Percentiles rank a stretch among this genome's conserved stretches.
Conservation (phyloP, 2,329 filamentous ascomycete species). For the Ceratocystis colombiana region DNA sequence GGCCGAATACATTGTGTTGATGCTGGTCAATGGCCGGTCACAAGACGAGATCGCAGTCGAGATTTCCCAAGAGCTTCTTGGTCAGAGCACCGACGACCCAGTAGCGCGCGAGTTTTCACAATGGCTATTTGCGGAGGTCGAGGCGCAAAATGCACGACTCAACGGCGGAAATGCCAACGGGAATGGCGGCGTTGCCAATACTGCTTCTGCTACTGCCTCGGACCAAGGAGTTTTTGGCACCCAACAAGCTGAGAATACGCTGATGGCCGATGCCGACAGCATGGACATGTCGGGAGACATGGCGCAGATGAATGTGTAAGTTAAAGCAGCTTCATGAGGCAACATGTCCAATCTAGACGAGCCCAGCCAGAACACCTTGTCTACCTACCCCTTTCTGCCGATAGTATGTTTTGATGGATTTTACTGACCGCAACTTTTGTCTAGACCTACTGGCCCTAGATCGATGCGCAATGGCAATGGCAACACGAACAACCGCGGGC, state of each 20-base stretch:
- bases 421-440: constrained; percentile 23
- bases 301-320: constrained; percentile 50
- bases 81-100: constrained; percentile 70
- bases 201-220: neutral
- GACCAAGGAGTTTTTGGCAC: neutral
- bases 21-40: constrained; percentile 92
- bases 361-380: neutral
- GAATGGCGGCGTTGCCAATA: neutral
- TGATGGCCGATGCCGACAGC: constrained; percentile 16
- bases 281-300: constrained; percentile 24
- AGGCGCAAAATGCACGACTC: constrained; percentile 52
- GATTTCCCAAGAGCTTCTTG: constrained; percentile 76
- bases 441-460: constrained; percentile 83
- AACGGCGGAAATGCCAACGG: constrained; percentile 36
- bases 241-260: constrained; percentile 2
- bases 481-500: constrained; percentile 42
- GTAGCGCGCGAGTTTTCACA: constrained; percentile 72
- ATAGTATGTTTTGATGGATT: neutral
- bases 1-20: constrained; percentile 92
- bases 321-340: constrained; percentile 25
- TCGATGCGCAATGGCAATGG: constrained; percentile 68
- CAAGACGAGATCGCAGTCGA: constrained; percentile 82
- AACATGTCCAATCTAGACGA: neutral
- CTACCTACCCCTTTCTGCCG: neutral
- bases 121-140: constrained; percentile 90